These are phyloP conservation scores for Holtermannia corniformis DNA, from an alignment of 768 basidiomycete species.

Conservation along the genomic window DNA sequence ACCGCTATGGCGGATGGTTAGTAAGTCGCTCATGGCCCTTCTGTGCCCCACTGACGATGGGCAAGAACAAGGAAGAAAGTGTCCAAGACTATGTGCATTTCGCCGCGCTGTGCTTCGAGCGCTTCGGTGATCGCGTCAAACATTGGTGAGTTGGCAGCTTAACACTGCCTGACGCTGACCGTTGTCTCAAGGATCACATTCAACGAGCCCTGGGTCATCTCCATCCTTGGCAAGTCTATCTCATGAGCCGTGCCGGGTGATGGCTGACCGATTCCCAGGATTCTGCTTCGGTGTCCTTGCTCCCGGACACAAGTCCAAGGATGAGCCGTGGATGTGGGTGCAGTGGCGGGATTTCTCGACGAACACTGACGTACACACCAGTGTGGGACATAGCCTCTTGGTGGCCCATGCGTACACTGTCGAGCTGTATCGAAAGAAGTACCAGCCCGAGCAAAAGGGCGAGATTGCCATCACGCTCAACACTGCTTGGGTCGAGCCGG, in stretches of 20 bases:
- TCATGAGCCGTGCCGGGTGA: neutral
- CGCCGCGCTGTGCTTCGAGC: constrained; percentile 20
- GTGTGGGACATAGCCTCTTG: constrained; percentile 12
- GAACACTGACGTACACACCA: neutral
- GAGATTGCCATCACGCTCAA: constrained; percentile 24
- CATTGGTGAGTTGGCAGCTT: constrained; percentile 14
- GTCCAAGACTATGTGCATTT: constrained; percentile 21
- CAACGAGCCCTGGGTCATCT: constrained; percentile 22
- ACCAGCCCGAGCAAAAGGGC: constrained; percentile 20
- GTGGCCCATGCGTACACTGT: constrained; percentile 24
- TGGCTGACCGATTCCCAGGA: neutral
- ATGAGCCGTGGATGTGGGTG: neutral
- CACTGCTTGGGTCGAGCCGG: constrained; percentile 11
- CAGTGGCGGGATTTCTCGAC: no score
- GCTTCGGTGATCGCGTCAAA: constrained; percentile 31
- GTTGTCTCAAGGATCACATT: constrained; percentile 22
- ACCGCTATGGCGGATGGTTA: constrained; percentile 19
- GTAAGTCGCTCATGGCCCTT: neutral
- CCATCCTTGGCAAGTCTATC: neutral
- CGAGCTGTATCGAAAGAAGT: constrained; percentile 21
- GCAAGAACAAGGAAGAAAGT: constrained; percentile 5
- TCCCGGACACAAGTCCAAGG: constrained; percentile 1
- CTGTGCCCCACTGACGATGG: neutral
- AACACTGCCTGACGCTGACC: neutral
- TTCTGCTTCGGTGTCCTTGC: neutral